Evolutionary conservation across 345 rosid genomes (phyloP).

Genomic region (Populus davidiana): DNA sequence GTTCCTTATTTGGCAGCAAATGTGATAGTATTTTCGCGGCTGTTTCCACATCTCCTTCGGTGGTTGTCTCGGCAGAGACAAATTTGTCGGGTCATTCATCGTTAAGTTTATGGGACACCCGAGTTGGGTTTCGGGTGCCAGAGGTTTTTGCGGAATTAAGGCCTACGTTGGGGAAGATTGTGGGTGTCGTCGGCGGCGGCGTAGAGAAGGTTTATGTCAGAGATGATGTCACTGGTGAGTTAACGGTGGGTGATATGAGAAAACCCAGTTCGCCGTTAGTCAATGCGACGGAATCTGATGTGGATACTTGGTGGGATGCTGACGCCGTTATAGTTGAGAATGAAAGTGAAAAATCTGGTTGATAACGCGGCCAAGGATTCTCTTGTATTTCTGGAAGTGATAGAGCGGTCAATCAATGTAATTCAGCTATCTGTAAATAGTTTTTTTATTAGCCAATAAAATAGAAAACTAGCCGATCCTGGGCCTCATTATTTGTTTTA

Average conservation of each 20-base stretch:
- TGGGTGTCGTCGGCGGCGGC: conserved; percentile 23
- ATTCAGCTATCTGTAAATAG: background rate
- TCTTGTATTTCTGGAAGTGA: background rate
- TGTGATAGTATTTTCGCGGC: conserved; percentile 13
- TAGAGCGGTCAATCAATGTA: background rate
- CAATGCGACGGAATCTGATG: conserved; percentile 37
- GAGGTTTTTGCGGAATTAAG: conserved; percentile 64
- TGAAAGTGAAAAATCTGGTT: conserved; percentile 11
- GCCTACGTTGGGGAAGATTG: conserved; percentile 37
- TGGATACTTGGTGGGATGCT: conserved; percentile 56
- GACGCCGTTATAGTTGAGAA: conserved; percentile 40
- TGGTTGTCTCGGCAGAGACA: conserved; percentile 37
- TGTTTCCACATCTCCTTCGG: conserved; percentile 33
- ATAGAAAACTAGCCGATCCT: background rate
- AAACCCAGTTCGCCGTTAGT: conserved; percentile 45
- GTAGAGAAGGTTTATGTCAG: conserved; percentile 44
- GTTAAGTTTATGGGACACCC: conserved; percentile 62
- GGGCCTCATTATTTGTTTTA: background rate
- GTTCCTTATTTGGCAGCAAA: conserved; percentile 20
- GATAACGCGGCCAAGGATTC: background rate
- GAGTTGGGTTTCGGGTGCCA: conserved; percentile 43
- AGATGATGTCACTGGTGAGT: conserved; percentile 24
- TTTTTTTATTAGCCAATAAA: background rate
- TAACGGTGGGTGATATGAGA: conserved; percentile 60
- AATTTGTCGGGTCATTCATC: conserved; percentile 26